Conservation (phyloP, 352 stramenopile species). For the Globisporangium yorkense region DNA sequence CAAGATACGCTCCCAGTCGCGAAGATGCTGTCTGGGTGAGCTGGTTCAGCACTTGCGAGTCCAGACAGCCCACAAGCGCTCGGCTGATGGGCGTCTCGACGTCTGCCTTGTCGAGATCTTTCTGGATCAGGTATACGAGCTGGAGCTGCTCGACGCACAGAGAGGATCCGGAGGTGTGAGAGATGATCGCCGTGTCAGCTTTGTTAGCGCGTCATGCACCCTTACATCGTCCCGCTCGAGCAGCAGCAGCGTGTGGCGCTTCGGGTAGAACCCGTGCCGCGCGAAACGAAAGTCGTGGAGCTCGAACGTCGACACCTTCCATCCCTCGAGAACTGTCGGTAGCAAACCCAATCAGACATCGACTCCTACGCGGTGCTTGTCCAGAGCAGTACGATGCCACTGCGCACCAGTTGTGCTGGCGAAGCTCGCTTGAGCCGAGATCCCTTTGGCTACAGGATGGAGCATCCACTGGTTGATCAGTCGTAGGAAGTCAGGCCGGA, state of each 20-base stretch:
- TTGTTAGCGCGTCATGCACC: not conserved
- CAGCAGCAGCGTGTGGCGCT: constrained; percentile 25
- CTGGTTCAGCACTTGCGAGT: not conserved
- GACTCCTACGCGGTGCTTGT: not conserved
- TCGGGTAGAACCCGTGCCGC: constrained; percentile 29
- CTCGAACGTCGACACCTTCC: constrained; percentile 12
- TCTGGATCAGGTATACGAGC: constrained; percentile 28
- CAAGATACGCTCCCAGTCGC: constrained; percentile 1
- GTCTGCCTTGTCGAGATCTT: constrained; percentile 11
- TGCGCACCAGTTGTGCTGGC: constrained; percentile 4
- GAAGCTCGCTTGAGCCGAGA: constrained; percentile 5
- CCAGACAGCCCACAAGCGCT: constrained; percentile 1
- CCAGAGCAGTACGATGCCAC: not conserved
- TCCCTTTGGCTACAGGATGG: not conserved
- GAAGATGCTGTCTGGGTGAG: not conserved
- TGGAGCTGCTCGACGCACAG: constrained; percentile 21
- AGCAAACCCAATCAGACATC: not conserved
- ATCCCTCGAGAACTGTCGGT: constrained; percentile 4
- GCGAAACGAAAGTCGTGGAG: constrained; percentile 31
- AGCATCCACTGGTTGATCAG: constrained; percentile 33
- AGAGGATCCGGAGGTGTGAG: not conserved
- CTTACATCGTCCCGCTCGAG: constrained; percentile 26
- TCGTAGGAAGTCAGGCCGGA: constrained; percentile 24
- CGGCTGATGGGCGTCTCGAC: not conserved
- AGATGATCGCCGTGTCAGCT: not conserved